Base-by-base conservation (phyloP, 208 protist genomes). In the Leishmania martiniquensis region DNA sequence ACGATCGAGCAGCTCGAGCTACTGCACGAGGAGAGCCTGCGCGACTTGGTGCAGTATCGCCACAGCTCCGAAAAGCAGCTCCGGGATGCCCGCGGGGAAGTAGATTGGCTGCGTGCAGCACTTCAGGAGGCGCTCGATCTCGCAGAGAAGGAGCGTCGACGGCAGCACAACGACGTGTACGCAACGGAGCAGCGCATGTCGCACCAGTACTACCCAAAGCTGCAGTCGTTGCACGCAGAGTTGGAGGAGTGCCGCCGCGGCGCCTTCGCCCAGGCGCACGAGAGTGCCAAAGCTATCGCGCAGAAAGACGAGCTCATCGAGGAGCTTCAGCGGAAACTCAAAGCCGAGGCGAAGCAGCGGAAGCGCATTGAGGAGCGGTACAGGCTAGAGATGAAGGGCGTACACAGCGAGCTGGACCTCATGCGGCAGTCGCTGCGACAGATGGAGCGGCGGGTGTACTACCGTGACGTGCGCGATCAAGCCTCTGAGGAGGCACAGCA, bases 381-480 rank as follows among this genome's bases (percentile, higher is more conserved):
- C 57, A 76, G 72, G 60, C 77, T 96, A 20, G 93, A 91, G 83
- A 80, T 87, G 82, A 75, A 87, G 1, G 93, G 93, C n/a, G 88
- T 94, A 29, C 82, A 85, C 57, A 96, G 87, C 51, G 90, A 96
- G 75, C 82, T 95, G 57, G 86, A 89, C 69, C 68, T 93, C 47
- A 95, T 96, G 93, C 89, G 89, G 57, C 88, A 95, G 76, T 84
- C 87, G 13, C 71, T 96, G 68, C 90, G 91, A 62, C 81, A 86
- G 49, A 88, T 96, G 86, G 89, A 96, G 82, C 93, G 92, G 73
- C 77, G 82, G 29, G 83, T 95, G 72, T 95, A 91, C 75, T 95
- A 88, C 81, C 81, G 86, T 17, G 71, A 85, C 7, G 76, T 74
- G 20, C 77, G 84, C 5, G 83, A 83, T 51, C 77, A 80, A 45